Evolutionary conservation across 768 basidiomycete species (phyloP).

Genomic region (Amanita thiersii): DNA sequence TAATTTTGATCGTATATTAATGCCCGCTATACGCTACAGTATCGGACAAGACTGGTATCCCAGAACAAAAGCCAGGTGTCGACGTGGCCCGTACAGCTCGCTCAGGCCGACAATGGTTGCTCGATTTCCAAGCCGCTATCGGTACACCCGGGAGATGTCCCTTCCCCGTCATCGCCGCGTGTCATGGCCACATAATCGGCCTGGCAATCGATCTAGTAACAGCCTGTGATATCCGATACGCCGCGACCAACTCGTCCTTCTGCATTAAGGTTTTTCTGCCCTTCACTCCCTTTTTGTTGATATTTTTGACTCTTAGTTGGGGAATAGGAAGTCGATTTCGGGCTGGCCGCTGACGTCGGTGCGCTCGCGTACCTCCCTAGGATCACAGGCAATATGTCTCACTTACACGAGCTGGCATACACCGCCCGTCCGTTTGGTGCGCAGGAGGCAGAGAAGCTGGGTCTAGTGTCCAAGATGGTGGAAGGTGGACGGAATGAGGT

Average conservation of each 20-base stretch:
- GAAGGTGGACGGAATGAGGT: conserved; percentile 61
- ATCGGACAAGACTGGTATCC: conserved; percentile 24
- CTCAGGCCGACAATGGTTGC: conserved; percentile 36
- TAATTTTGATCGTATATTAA: not conserved
- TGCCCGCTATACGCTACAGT: not conserved
- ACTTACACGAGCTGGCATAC: conserved; percentile 68
- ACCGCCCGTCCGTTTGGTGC: conserved; percentile 68
- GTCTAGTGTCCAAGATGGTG: conserved; percentile 69
- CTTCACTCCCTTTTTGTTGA: too few relatives aligned
- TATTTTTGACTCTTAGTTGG: too few relatives aligned
- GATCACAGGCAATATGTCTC: conserved; percentile 64
- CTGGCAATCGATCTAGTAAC: conserved; percentile 71
- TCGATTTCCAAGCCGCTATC: conserved; percentile 64
- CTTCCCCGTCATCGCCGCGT: conserved; percentile 78
- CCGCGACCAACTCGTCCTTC: conserved; percentile 54
- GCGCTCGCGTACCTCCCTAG: conserved; percentile 78
- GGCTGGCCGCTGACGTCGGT: conserved; percentile 83
- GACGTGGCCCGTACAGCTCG: conserved; percentile 52
- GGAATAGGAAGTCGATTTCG: conserved; percentile 84
- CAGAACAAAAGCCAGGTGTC: conserved; percentile 16
- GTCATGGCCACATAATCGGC: conserved; percentile 69
- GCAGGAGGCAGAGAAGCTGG: conserved; percentile 56
- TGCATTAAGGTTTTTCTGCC: too few relatives aligned
- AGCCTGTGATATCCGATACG: conserved; percentile 74
- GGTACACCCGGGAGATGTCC: conserved; percentile 56